Base-by-base conservation (phyloP, 768 basidiomycete species). In the Imleria badia region DNA sequence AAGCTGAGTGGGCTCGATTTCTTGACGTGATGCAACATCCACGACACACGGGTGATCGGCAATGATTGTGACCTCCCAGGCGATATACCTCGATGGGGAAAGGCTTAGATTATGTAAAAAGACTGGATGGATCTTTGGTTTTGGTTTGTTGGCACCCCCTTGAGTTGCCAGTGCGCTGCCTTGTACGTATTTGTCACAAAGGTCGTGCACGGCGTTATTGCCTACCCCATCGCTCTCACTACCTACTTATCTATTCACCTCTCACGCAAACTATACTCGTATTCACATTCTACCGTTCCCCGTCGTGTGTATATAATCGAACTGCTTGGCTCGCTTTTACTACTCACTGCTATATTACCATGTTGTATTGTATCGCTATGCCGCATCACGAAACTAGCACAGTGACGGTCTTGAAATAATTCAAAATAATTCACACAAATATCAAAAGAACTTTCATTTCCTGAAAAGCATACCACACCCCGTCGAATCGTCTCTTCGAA, bases 1-100 rank as follows among this genome's bases (percentile, higher is more conserved):
- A 87, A 60, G 82, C 84, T 38, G 89, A 91, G 70, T 91, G 89
- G 86, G 76, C 73, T 38, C 76, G 77, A 54, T 81, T 82, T 65
- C 71, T 90, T 70, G 84, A 88, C 55, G 85, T 80, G 42, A 77
- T 89, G 71, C 78, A 83, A 64, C 79, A 82, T 15, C 69, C 76
- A 51, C 53, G 67, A 52, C 66, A 66, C 55, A 51, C 64, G 39
- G 60, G 60, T 20, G 69, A 67, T 48, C 65, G 71, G 60, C 66
- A 60, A 39, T 65, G 53, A 61, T 51, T 45, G 49, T 34, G 51
- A 56, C 56, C 41, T 42, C 46, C 40, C 46, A 17, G 10, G 56
- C 47, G 39, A 52, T 36, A 52, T 53, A 50, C 45, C 48, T 58
- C 39, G 52, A 51, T 31, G 55, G 60, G 49, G 45, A 59, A 48